Evolutionary conservation across 2,329 filamentous ascomycete species (phyloP), one percentile per base, ranked within the genome.

Genomic region (Arthrocladium fulminans): DNA sequence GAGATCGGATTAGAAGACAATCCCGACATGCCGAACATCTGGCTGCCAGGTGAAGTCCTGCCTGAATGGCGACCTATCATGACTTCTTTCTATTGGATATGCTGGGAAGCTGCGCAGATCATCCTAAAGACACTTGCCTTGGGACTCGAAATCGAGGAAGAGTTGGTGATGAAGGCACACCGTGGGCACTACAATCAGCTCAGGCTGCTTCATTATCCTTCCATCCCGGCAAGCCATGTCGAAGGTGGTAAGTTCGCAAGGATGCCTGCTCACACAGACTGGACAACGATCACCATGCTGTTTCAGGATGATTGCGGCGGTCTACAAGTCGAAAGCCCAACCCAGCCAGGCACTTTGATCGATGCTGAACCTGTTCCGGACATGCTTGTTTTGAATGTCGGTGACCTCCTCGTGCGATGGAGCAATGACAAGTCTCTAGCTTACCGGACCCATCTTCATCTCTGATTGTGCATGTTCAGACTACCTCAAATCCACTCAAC

Each of bases 141-240:
- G 3, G 73, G 74, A 1, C 57, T 79, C 32, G 68, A 65, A 2
- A 61, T 78, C 2, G 63, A 68, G 0, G 66, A 73, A 43, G 67
- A 72, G 44, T 62, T 64, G 13, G 65, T 70, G 52, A 61, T 76
- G n/a, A 60, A 61, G 17, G 69, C 74, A 38, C 79, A 82, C 60
- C 71, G 69, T 27, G 73, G 73, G 0, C 67, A 74, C 49, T 74
- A 79, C 54, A 79, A 80, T 52, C 79, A 81, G 51, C 65, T 83
- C 8, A 72, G 80, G 1, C 61, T 84, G 22, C 64, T 82, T 13
- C 79, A 83, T 59, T 83, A 79, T 51, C 74, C 75, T 0, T 64
- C 71, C 2, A 64, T 76, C 3, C 65, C 69, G 22, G 68, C 67
- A 3, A 63, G 65, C 25, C 67, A 65, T 29, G 59, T 77, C 17